These are phyloP conservation scores for Strobilomyces confusus DNA, from an alignment of 768 basidiomycete genomes.

Conservation along the genomic window DNA sequence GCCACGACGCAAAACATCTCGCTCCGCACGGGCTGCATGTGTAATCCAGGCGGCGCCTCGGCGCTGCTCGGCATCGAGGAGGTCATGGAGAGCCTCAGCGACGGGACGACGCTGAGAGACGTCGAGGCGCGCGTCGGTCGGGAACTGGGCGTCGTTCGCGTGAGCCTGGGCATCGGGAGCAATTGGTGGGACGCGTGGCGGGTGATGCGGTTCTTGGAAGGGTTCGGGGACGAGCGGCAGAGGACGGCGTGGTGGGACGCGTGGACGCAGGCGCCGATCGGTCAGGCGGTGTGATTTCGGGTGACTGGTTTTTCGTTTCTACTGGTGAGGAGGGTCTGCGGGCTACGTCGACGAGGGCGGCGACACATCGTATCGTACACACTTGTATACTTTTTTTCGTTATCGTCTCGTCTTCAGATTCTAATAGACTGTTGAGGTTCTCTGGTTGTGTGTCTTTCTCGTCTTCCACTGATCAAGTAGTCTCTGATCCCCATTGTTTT, in stretches of 20 bases:
- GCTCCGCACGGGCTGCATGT: slow-evolving; percentile 82
- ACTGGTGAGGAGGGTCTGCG: no score
- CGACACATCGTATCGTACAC: no score
- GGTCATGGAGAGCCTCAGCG: slow-evolving; percentile 58
- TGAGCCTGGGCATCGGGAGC: slow-evolving; percentile 77
- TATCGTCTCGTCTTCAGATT: no score
- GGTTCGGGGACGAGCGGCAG: slow-evolving; percentile 39
- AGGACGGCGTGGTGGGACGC: slow-evolving; percentile 40
- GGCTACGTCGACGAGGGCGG: no score
- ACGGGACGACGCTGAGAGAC: slow-evolving; percentile 56
- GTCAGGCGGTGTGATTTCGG: slow-evolving; percentile 34
- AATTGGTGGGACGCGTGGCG: slow-evolving; percentile 73
- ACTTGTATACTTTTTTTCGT: no score
- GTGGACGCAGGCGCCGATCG: slow-evolving; percentile 32
- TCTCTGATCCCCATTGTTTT: no score
- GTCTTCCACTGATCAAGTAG: no score
- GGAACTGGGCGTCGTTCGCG: slow-evolving; percentile 70
- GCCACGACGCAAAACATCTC: slow-evolving; percentile 65
- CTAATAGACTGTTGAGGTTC: no score
- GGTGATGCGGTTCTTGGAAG: slow-evolving; percentile 46
- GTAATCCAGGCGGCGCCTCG: slow-evolving; percentile 80
- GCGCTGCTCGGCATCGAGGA: slow-evolving; percentile 63
- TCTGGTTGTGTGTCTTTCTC: no score
- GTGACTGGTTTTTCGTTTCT: no score
- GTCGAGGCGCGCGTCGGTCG: slow-evolving; percentile 59